Percentiles rank a stretch among this genome's conserved stretches.
phyloP scores from a whole-genome alignment of 2,329 filamentous ascomycete species.

The Raffaelea albimanens region DNA sequence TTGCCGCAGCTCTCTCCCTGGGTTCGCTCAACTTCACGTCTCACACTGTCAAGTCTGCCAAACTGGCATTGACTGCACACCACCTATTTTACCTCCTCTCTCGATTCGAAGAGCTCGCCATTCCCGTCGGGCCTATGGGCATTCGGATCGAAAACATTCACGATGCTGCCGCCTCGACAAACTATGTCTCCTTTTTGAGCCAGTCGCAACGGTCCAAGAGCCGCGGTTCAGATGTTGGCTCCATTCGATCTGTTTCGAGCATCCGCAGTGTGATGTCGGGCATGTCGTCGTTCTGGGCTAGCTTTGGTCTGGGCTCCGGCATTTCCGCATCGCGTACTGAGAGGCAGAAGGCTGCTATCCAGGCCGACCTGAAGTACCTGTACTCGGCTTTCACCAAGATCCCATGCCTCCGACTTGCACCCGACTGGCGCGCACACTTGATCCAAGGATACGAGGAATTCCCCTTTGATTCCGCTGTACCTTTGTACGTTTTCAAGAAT shows the following conservation, averaged over 20 bases:
- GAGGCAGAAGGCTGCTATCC: slow-evolving; percentile 76
- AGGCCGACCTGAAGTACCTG: slow-evolving; percentile 86
- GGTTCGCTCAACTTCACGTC: slow-evolving; percentile 79
- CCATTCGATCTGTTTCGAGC: slow-evolving; percentile 91
- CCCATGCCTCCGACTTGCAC: slow-evolving; percentile 77
- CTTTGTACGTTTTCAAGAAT: slow-evolving; percentile 96
- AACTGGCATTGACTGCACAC: slow-evolving; percentile 86
- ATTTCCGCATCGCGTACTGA: slow-evolving; percentile 76
- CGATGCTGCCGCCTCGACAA: slow-evolving; percentile 73
- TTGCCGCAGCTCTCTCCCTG: slow-evolving; percentile 80
- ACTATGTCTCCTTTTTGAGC: slow-evolving; percentile 92
- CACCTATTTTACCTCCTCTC: slow-evolving; percentile 95
- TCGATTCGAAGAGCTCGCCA: slow-evolving; percentile 85
- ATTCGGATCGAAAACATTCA: slow-evolving; percentile 91
- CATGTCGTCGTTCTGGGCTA: slow-evolving; percentile 89
- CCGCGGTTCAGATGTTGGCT: slow-evolving; percentile 73
- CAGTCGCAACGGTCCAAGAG: slow-evolving; percentile 74
- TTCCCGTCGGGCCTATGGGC: slow-evolving; percentile 91
- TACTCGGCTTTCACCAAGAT: slow-evolving; percentile 99
- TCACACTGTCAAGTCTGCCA: slow-evolving; percentile 76
- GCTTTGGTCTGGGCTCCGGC: slow-evolving; percentile 71
- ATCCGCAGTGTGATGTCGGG: slow-evolving; percentile 95
- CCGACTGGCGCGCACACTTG: slow-evolving; percentile 84
- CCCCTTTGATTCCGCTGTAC: slow-evolving; percentile 93
- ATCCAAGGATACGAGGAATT: slow-evolving; percentile 96